phyloP scores from a whole-genome alignment of 1,139 yeast genomes.

The Nakaseomyces nivariensis region DNA sequence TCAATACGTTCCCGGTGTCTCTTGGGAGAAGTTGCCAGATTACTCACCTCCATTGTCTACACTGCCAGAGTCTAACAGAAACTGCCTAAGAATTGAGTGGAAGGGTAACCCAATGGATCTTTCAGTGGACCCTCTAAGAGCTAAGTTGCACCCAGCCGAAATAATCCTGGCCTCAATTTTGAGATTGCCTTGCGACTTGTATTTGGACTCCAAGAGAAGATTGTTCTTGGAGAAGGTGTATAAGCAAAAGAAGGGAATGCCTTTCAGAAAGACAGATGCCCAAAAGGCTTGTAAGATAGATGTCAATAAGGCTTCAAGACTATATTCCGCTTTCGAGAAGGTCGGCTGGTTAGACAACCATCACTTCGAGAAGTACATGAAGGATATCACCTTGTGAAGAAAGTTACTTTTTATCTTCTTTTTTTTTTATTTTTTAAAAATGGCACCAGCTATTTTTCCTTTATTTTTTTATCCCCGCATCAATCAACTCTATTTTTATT shows the following conservation, averaged over 20 bases:
- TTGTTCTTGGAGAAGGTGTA: constrained; percentile 81
- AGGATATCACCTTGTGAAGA: constrained; percentile 15
- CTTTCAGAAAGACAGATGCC: constrained; percentile 93
- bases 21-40: constrained; percentile 55
- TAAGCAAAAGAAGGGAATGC: constrained; percentile 62
- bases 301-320: constrained; percentile 88
- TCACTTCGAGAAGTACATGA: constrained; percentile 48
- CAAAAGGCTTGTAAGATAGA: constrained; percentile 96
- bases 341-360: constrained; percentile 90
- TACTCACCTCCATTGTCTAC: constrained; percentile 61
- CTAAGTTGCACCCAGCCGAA: constrained; percentile 83
- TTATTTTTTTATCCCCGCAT: no score
- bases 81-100: constrained; percentile 84
- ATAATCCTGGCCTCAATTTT: constrained; percentile 77
- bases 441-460: neutral
- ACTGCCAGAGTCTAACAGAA: constrained; percentile 50
- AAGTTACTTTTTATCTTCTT: neutral
- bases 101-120: constrained; percentile 96
- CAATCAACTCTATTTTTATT: no score
- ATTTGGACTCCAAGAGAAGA: constrained; percentile 85
- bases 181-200: constrained; percentile 77
- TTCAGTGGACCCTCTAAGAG: constrained; percentile 59
- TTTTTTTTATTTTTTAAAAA: neutral
- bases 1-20: constrained; percentile 35
- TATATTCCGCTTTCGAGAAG: constrained; percentile 87